Evolutionary conservation across 1,284 basidiomycete species (phyloP), one percentile per base, ranked within the genome.

Genomic region (Pyrrhoderma lamaoense): DNA sequence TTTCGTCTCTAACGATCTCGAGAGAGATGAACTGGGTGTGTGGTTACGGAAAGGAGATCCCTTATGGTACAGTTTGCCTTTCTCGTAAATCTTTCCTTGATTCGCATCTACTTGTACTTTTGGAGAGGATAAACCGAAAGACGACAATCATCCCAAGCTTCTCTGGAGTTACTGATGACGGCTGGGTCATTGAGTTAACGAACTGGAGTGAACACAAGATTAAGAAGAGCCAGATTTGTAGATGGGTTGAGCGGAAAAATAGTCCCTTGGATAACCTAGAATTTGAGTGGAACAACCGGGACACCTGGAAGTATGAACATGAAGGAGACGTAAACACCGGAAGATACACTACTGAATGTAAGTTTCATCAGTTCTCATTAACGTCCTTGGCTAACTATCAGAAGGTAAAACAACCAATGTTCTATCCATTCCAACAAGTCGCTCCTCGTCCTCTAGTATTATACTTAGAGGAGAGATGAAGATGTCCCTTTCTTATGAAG

Each of bases 61-160:
- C 65, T n/a, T 59, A 61, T 48, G 65, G 65, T 31, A 65, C 62
- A 1, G 57, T 67, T 51, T 57, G 56, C 56, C 58, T 67, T 27
- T 59, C 64, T 13, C 59, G 58, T 23, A 48, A 56, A 8, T 52
- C 58, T 35, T 67, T 67, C 62, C 60, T 67, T 43, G 61, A 66
- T 36, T 57, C 60, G 36, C 59, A 60, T 45, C 57, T 67, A 3
- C 58, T 67, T 25, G 43, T 42, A 16, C 52, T 60, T n/a, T 60
- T 67, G 18, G 53, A 61, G 16, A 52, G 53, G 27, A 49, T 67
- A 56, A 67, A 67, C 53, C 58, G 58, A 1, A 52, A 58, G 37
- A 67, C 65, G 7, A 67, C 66, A n/a, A 55, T 67, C 47, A 59
- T 67, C 11, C 62, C 65, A 14, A 48, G 56, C 19, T 63, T 63